Evolutionary conservation across 2,329 filamentous ascomycete species (phyloP).

Genomic region (Colletotrichum sp.): DNA sequence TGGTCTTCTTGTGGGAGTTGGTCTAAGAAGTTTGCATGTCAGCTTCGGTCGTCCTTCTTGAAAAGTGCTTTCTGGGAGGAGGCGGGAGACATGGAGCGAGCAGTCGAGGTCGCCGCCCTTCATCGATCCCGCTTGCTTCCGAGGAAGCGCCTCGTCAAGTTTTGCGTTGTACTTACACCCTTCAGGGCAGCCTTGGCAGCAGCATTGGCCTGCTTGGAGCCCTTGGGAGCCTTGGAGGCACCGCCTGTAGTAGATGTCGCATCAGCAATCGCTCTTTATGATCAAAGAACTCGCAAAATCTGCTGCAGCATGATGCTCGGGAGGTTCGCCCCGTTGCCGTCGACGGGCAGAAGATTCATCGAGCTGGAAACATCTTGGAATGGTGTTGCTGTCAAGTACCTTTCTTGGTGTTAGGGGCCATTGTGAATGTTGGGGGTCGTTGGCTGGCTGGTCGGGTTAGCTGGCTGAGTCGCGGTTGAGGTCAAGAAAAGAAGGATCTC

Average conservation of each 20-base stretch:
- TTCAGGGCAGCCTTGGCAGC: constrained; percentile 96
- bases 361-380: constrained; percentile 6
- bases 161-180: constrained; percentile 75
- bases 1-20: constrained; percentile 81
- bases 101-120: not conserved
- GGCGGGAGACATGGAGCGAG: not conserved
- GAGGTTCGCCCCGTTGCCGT: constrained; percentile 8
- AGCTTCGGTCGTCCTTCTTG: not conserved
- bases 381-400: constrained; percentile 30
- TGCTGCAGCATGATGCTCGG: constrained; percentile 71
- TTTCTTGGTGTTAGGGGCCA: constrained; percentile 45
- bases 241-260: constrained; percentile 61
- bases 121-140: not conserved
- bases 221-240: constrained; percentile 60
- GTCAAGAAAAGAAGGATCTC: not conserved
- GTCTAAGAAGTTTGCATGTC: constrained; percentile 37
- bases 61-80: not conserved
- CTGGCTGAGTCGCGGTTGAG: constrained; percentile 12
- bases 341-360: constrained; percentile 16
- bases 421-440: constrained; percentile 30
- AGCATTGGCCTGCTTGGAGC: constrained; percentile 85
- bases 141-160: constrained; percentile 1
- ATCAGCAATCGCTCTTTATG: constrained; percentile 74
- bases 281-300: constrained; percentile 73
- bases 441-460: constrained; percentile 24